Conservation (phyloP, 352 stramenopile species). For the Phytophthora pinifolia region DNA sequence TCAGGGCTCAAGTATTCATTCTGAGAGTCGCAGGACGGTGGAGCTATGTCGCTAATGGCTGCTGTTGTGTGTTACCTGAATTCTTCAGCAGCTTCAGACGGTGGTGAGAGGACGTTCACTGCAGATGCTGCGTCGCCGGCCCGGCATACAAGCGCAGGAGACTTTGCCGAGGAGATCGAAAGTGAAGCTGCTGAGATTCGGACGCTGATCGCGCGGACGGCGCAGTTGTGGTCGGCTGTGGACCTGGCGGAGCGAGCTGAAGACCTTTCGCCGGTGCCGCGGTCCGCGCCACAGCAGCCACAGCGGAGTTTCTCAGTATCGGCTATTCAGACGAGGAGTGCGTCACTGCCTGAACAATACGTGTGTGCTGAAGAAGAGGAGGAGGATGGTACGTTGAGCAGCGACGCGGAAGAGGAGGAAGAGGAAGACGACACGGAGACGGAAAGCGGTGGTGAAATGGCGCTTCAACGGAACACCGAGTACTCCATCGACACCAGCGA, state of each 20-base stretch:
- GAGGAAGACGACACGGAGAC: conserved; percentile 23
- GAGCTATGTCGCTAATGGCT: conserved; percentile 8
- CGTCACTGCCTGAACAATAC: conserved; percentile 10
- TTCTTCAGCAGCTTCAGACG: conserved; percentile 2
- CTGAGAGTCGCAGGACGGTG: no score
- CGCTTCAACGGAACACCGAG: conserved; percentile 4
- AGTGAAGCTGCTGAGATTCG: conserved; percentile 36
- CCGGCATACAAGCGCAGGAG: neutral
- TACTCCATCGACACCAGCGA: conserved; percentile 11
- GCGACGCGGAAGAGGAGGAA: conserved; percentile 21
- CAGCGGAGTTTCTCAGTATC: conserved; percentile 2
- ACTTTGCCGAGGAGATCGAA: conserved; percentile 34
- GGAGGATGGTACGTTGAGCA: conserved; percentile 27
- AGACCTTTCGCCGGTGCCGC: neutral
- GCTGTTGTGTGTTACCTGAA: conserved; percentile 2
- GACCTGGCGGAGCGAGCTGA: conserved; percentile 21
- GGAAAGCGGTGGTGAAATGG: conserved; percentile 11
- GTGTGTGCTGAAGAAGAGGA: conserved; percentile 12
- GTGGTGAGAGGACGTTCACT: neutral
- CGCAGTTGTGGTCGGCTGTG: conserved; percentile 36
- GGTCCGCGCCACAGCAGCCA: conserved; percentile 1
- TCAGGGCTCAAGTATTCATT: neutral
- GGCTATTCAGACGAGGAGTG: conserved; percentile 2
- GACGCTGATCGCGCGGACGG: conserved; percentile 34
- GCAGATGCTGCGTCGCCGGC: neutral